These are phyloP conservation scores for Lobosporangium transversale DNA, from an alignment of 192 early-diverging fungal genomes.

Conservation along the genomic window DNA sequence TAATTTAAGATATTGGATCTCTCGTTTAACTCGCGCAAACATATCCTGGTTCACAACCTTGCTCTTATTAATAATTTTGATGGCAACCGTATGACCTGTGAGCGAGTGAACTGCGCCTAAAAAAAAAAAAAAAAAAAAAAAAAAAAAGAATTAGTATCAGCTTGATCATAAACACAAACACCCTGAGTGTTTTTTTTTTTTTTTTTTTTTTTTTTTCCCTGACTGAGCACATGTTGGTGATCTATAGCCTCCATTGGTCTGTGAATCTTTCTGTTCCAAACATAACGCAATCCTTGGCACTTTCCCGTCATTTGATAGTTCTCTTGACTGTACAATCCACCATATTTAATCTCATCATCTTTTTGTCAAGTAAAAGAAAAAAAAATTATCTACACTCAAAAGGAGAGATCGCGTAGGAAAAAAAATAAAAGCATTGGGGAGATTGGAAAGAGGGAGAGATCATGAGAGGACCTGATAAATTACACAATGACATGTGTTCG, in stretches of 20 bases:
- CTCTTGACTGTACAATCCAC: too few relatives aligned
- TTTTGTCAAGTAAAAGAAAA: too few relatives aligned
- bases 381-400: too few relatives aligned
- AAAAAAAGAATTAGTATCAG: too few relatives aligned
- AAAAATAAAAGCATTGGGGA: not conserved
- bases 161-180: too few relatives aligned
- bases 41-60: constrained; percentile 95
- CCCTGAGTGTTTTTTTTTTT: too few relatives aligned
- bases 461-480: not conserved
- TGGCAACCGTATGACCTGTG: constrained; percentile 94
- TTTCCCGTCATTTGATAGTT: too few relatives aligned
- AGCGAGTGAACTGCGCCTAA: constrained; percentile 97
- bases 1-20: constrained; percentile 96
- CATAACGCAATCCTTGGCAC: too few relatives aligned
- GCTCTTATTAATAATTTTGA: constrained; percentile 95
- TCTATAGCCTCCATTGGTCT: constrained; percentile 9
- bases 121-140: too few relatives aligned
- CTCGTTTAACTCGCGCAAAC: constrained; percentile 94
- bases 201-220: too few relatives aligned
- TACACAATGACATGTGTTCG: constrained; percentile 44
- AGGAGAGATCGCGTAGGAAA: too few relatives aligned
- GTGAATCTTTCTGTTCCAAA: not conserved
- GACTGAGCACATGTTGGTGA: not conserved
- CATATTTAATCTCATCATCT: too few relatives aligned
- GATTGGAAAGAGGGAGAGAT: not conserved